Evolutionary conservation across 1,284 basidiomycete genomes (phyloP), one percentile per base, ranked within the genome.

Genomic region (Termitomyces sp.): DNA sequence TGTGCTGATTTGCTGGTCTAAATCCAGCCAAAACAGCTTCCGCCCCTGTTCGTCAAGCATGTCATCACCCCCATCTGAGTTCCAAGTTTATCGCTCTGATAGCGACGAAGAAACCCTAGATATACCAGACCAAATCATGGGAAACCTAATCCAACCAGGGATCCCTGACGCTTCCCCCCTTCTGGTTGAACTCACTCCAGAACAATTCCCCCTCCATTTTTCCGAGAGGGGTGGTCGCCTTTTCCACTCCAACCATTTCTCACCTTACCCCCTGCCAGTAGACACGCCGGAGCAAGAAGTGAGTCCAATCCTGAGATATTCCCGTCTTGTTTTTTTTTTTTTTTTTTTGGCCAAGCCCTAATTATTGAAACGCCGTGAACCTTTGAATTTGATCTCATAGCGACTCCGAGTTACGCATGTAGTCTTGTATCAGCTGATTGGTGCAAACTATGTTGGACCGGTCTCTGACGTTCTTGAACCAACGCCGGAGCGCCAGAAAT

Each of bases 201-300:
- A 77, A 30, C 83, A 86, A 1, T 80, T 84, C 60, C 78, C 80
- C 0, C 50, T 44, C 14, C 81, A 80, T 66, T 88, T 88, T 60
- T 61, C 62, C 37, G 80, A 84, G 59, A 69, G 72, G 13, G 68
- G 73, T 59, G 77, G 73, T 44, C 73, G 84, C 40, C 78, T 86
- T 65, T 88, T 83, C 70, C 80, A 81, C 73, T 83, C 83, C 64
- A 77, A 80, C 74, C 71, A 70, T 69, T 62, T 54, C 13, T 72
- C 71, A 53, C 80, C 78, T 51, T 88, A 88, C 63, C 82, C 81
- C 26, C 68, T 88, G 50, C 86, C 86, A 42, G 81, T 81, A 5
- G 86, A 88, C 66, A 73, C 75, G 30, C 68, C 70, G 11, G 86
- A 88, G 64, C 80, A 81, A 64, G 67, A 76, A 66, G 86, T 87